These are phyloP conservation scores for Magnusiomyces ingens DNA, from an alignment of 1,139 yeast genomes.

Conservation along the genomic window DNA sequence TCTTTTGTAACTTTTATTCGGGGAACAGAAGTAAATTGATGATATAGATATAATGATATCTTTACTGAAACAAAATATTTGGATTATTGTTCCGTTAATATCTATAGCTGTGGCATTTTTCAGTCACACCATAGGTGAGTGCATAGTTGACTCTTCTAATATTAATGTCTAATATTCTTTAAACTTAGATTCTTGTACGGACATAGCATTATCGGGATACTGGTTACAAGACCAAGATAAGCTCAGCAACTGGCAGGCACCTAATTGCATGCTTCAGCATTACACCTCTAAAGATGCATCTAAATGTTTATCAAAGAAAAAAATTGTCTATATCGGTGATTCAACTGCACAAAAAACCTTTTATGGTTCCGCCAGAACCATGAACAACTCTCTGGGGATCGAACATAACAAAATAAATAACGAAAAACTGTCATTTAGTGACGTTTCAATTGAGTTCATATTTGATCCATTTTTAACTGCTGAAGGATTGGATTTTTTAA, in stretches of 20 bases:
- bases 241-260: slow-evolving; percentile 23
- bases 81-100: background rate
- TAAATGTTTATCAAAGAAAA: slow-evolving; percentile 18
- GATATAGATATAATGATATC: background rate
- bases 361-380: slow-evolving; percentile 18
- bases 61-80: background rate
- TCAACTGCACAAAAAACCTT: slow-evolving; percentile 23
- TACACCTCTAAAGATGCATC: slow-evolving; percentile 18
- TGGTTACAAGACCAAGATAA: slow-evolving; percentile 6
- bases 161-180: background rate
- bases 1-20: too few species aligned
- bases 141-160: background rate
- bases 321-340: slow-evolving; percentile 23
- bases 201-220: background rate
- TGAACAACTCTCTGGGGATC: slow-evolving; percentile 18
- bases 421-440: slow-evolving; percentile 15
- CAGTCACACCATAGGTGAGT: background rate
- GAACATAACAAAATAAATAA: slow-evolving; percentile 12
- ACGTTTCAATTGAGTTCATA: slow-evolving; percentile 18
- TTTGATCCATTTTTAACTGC: slow-evolving; percentile 24
- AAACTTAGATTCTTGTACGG: background rate
- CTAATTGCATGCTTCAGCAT: slow-evolving; percentile 21
- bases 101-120: background rate
- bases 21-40: too few species aligned
- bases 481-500: slow-evolving; percentile 14